These are phyloP conservation scores for Nissolia schottii DNA, from an alignment of 306 rosid genomes.

Conservation along the genomic window DNA sequence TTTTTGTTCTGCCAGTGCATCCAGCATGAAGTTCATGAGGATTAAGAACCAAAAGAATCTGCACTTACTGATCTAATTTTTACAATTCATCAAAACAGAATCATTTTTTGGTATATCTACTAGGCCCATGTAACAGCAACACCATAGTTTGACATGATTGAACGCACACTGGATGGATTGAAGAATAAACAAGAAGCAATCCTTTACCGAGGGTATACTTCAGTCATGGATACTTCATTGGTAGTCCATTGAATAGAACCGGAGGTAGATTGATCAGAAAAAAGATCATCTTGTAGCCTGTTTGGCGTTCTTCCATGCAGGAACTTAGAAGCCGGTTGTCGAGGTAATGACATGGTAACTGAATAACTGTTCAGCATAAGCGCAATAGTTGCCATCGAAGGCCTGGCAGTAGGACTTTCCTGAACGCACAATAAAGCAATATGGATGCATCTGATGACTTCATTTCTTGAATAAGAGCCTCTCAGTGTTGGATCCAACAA, in stretches of 20 bases:
- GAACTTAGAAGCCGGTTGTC: slow-evolving; percentile 31
- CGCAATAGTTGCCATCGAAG: slow-evolving; percentile 42
- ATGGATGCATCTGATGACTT: slow-evolving; percentile 54
- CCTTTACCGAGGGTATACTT: slow-evolving; percentile 27
- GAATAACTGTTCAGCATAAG: slow-evolving; percentile 45
- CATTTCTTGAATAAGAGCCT: slow-evolving; percentile 42
- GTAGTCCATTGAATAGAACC: slow-evolving; percentile 20
- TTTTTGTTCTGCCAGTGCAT: background rate
- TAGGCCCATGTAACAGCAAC: background rate
- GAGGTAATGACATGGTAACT: slow-evolving; percentile 31
- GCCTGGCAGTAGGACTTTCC: slow-evolving; percentile 43
- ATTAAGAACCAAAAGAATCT: background rate
- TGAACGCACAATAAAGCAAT: slow-evolving; percentile 50
- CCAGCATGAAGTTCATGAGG: background rate
- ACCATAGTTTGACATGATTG: background rate
- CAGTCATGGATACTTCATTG: slow-evolving; percentile 31
- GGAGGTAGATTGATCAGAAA: slow-evolving; percentile 22
- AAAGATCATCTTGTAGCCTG: background rate
- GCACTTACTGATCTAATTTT: background rate
- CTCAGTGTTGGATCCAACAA: slow-evolving; percentile 43
- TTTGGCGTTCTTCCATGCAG: slow-evolving; percentile 28
- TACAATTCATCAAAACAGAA: background rate
- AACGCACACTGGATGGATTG: background rate
- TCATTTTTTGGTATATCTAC: background rate
- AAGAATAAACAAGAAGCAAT: background rate